Percentiles rank a stretch among this genome's conserved stretches.
Evolutionary conservation across 805 yeast species (phyloP).

Genomic region (Lipomyces yamadae): DNA sequence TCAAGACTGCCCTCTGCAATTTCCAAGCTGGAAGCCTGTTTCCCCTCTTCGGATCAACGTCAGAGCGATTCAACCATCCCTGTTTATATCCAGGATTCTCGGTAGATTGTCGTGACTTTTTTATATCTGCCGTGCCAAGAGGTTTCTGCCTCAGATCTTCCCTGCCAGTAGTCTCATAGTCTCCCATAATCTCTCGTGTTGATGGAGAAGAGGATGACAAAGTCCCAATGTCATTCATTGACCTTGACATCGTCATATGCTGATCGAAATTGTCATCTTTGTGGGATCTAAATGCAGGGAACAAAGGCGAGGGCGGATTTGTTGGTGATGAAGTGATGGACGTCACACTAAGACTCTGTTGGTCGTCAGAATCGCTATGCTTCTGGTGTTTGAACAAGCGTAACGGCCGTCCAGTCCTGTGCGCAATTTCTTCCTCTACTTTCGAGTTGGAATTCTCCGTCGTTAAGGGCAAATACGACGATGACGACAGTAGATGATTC

Average conservation of each 20-base stretch:
- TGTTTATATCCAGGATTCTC: slow-evolving; percentile 45
- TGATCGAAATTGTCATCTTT: background rate
- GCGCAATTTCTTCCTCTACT: background rate
- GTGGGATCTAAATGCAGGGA: background rate
- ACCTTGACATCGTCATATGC: slow-evolving; percentile 10
- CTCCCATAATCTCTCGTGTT: background rate
- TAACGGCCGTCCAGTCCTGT: slow-evolving; percentile 15
- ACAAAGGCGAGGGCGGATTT: slow-evolving; percentile 13
- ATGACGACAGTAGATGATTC: background rate
- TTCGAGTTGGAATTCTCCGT: background rate
- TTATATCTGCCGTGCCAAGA: background rate
- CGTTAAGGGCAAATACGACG: background rate
- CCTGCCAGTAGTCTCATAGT: background rate
- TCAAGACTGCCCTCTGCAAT: slow-evolving; percentile 67
- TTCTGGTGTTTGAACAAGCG: slow-evolving; percentile 27
- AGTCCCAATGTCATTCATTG: slow-evolving; percentile 14
- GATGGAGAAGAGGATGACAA: slow-evolving; percentile 11
- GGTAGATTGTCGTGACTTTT: background rate
- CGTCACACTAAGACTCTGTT: background rate
- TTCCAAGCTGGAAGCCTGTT: slow-evolving; percentile 44
- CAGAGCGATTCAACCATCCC: slow-evolving; percentile 63
- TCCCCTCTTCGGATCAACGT: slow-evolving; percentile 4
- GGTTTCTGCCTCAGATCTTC: background rate
- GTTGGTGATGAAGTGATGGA: slow-evolving; percentile 4
- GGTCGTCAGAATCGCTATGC: slow-evolving; percentile 7